phyloP scores from a whole-genome alignment of 1,284 basidiomycete species.

The Ganoderma sinense region DNA sequence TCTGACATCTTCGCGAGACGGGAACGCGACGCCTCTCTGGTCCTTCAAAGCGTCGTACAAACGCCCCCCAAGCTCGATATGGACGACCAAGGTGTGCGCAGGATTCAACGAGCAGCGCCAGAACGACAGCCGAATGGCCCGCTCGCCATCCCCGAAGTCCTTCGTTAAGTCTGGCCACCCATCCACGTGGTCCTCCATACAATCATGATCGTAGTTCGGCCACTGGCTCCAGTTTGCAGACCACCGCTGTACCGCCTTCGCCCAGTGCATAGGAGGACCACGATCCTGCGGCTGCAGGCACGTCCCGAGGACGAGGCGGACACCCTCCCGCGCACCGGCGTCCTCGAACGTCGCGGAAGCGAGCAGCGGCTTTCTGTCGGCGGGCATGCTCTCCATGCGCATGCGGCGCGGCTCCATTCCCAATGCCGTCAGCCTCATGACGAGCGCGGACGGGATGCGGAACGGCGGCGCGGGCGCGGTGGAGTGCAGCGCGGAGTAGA shows the following conservation, averaged over 20 bases:
- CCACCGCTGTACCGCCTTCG: not conserved
- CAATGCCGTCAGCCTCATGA: not conserved
- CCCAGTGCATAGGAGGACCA: not conserved
- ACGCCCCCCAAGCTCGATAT: conserved; percentile 2
- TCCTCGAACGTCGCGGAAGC: not conserved
- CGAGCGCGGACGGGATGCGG: not conserved
- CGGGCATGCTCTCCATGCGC: not conserved
- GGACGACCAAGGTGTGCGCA: not conserved
- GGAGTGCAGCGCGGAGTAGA: not conserved
- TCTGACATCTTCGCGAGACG: not conserved
- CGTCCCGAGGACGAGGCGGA: conserved; percentile 5
- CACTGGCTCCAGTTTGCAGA: not conserved
- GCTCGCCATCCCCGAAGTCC: conserved; percentile 8
- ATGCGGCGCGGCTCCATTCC: not conserved
- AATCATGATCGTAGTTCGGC: not conserved
- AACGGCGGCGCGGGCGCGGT: conserved; percentile 1
- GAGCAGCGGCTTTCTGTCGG: not conserved
- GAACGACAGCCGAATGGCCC: conserved; percentile 8
- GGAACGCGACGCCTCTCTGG: not conserved
- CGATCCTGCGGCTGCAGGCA: not conserved
- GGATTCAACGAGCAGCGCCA: not conserved
- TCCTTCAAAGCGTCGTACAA: not conserved
- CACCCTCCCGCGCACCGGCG: not conserved
- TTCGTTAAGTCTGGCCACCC: not conserved
- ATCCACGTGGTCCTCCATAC: conserved; percentile 7